Conservation (phyloP, 2,329 filamentous ascomycete genomes). For the Talaromyces atroroseus region DNA sequence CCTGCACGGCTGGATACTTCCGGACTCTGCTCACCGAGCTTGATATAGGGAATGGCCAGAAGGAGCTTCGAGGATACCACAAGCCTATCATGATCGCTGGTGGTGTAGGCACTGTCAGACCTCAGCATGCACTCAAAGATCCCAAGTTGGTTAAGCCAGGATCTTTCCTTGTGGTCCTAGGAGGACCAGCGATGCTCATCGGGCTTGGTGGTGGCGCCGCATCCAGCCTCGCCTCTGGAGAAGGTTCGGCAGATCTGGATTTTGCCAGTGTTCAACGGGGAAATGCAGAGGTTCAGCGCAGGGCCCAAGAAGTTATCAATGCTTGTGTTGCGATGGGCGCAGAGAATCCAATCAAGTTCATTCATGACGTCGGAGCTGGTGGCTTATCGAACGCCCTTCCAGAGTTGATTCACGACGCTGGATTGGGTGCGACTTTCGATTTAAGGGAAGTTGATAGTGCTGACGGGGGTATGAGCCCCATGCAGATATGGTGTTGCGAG, state of each 20-base stretch:
- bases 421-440: conserved; percentile 85
- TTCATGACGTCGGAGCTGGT: conserved; percentile 94
- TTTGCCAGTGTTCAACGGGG: conserved; percentile 96
- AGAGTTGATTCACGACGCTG: conserved; percentile 86
- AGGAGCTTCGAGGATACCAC: conserved; percentile 83
- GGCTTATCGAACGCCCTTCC: conserved; percentile 80
- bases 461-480: conserved; percentile 85
- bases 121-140: conserved; percentile 84
- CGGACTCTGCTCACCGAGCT: conserved; percentile 74
- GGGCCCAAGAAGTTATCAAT: conserved; percentile 98
- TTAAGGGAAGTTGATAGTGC: conserved; percentile 89
- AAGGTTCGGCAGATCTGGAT: conserved; percentile 85
- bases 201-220: conserved; percentile 92
- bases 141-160: conserved; percentile 72
- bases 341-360: conserved; percentile 88
- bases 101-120: conserved; percentile 85
- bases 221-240: conserved; percentile 81
- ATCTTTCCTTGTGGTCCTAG: conserved; percentile 87
- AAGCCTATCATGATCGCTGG: conserved; percentile 99
- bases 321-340: conserved; percentile 78
- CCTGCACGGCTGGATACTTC: conserved; percentile 84
- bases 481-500: conserved; percentile 98
- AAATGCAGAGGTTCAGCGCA: conserved; percentile 91
- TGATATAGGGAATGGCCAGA: conserved; percentile 53
- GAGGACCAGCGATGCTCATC: conserved; percentile 95